Evolutionary conservation across 164 flowering plant genomes (phyloP), one percentile per base, ranked within the genome.

Genomic region (Akebia trifoliata): DNA sequence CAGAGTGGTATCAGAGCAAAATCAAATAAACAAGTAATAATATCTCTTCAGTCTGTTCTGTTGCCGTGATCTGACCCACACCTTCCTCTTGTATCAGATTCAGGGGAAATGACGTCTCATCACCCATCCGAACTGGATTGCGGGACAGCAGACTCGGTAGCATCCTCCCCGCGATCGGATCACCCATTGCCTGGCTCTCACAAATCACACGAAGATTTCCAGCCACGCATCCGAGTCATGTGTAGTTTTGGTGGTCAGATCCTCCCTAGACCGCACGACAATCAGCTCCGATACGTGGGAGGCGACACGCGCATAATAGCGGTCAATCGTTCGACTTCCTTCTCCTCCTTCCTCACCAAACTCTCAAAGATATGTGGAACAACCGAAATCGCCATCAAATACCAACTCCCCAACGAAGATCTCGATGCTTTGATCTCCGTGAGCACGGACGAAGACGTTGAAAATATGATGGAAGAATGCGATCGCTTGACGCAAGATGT

Each of bases 341-440:
- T 75, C 80, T 37, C 85, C 0, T 37, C 72, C 36, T 75, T 90
- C 54, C 72, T 81, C 54, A 6, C 71, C 40, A 86, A 81, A 57
- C 84, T 93, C 7, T 64, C 97, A 18, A 82, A 80, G 59, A 73
- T 84, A 45, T 69, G 81, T 24, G 79, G 78, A 17, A 54, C 62
- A 8, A 28, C 68, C 29, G 72, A 78, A 28, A 14, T 87, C 28
- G 68, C 72, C 54, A 61, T 93, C 20, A 93, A 93, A 74, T 93
- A 93, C 61, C 99, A 93, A 74, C 89, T 93, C n/a, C 99, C 99
- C 0, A 87, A 73, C 50, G 97, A 93, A 56, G 98, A 93, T 20
- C 86, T 93, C 0, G 98, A 93, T 59, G 79, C 97, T 18, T 67
- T 93, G 31, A 90, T 93, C 46, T 81, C 99, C 8, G 92, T 93